Conservation (phyloP, 179 eudicot species). For the Carnegiea gigantea region DNA sequence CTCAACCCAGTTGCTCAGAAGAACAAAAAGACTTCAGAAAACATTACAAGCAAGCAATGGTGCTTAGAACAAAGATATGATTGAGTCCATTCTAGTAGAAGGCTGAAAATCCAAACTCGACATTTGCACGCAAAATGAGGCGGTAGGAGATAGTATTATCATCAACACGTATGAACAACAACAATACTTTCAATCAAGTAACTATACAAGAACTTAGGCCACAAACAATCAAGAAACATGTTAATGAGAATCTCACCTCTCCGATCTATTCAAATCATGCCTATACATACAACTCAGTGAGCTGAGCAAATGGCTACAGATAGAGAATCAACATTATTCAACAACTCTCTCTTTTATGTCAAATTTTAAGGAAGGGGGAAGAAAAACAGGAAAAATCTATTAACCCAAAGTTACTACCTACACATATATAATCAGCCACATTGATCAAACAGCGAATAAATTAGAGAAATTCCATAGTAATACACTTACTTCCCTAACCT, state of each 20-base stretch:
- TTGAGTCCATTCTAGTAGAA: neutral
- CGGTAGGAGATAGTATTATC: neutral
- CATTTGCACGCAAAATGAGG: neutral
- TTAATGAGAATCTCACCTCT: conserved; percentile 30
- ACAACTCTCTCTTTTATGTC: conserved; percentile 28
- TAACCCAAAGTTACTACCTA: conserved; percentile 32
- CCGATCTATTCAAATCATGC: conserved; percentile 24
- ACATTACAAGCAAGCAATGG: neutral
- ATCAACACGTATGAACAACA: neutral
- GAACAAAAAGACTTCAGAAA: neutral
- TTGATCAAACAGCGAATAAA: conserved; percentile 31
- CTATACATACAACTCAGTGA: conserved; percentile 34
- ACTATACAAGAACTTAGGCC: conserved; percentile 11
- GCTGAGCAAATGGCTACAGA: conserved; percentile 33
- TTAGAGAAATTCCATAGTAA: conserved; percentile 20
- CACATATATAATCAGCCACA: conserved; percentile 38
- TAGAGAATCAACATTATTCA: conserved; percentile 39
- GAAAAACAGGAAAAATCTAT: conserved; percentile 22
- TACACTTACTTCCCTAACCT: conserved; percentile 15
- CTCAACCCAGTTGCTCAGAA: neutral
- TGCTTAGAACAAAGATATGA: neutral
- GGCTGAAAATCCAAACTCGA: neutral
- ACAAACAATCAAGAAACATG: conserved; percentile 2
- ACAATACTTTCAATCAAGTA: neutral
- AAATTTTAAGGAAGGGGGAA: conserved; percentile 19